Percentiles rank a stretch among this genome's conserved stretches.
Conservation (phyloP, 495 filamentous ascomycete genomes). For the Hypoxylon fuscum region DNA sequence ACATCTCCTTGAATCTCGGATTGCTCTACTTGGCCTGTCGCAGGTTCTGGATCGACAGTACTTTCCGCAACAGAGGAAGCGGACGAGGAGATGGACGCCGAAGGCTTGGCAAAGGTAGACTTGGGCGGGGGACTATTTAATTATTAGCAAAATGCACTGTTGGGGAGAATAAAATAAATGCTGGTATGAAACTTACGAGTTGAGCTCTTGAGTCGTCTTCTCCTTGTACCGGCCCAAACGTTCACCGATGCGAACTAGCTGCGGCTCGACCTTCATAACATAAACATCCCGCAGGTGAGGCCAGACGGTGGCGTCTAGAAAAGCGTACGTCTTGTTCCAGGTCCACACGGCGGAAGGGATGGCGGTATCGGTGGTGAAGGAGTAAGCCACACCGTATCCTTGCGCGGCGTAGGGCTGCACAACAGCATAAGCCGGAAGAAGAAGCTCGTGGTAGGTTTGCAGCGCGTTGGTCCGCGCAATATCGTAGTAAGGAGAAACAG, state of each 20-base stretch:
- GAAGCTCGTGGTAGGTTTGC: slow-evolving; percentile 72
- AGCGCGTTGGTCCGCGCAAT: slow-evolving; percentile 66
- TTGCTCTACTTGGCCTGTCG: slow-evolving; percentile 4
- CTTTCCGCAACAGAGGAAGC: slow-evolving; percentile 13
- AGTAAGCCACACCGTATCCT: slow-evolving; percentile 70
- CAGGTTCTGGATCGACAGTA: slow-evolving; percentile 6
- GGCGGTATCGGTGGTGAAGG: slow-evolving; percentile 73
- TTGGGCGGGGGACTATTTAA: slow-evolving; percentile 12
- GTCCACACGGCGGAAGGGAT: slow-evolving; percentile 76
- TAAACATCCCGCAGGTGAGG: slow-evolving; percentile 82
- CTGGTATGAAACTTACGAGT: slow-evolving; percentile 27
- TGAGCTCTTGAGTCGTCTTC: slow-evolving; percentile 34
- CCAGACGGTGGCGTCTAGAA: slow-evolving; percentile 78
- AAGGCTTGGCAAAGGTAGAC: slow-evolving; percentile 51
- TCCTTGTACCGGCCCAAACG: slow-evolving; percentile 78
- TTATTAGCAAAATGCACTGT: slow-evolving; percentile 7
- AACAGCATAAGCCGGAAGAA: slow-evolving; percentile 79
- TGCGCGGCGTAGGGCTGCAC: slow-evolving; percentile 77
- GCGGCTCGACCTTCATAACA: slow-evolving; percentile 91
- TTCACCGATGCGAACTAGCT: slow-evolving; percentile 90
- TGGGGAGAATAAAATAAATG: slow-evolving; percentile 32
- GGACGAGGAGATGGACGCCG: slow-evolving; percentile 40
- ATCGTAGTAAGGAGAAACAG: slow-evolving; percentile 75
- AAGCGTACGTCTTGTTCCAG: slow-evolving; percentile 71
- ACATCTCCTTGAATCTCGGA: slow-evolving; percentile 1